Percentiles rank a stretch among this genome's conserved stretches.
Evolutionary conservation across 2,329 filamentous ascomycete genomes (phyloP).

Genomic region (Taxawa tesnikishii): DNA sequence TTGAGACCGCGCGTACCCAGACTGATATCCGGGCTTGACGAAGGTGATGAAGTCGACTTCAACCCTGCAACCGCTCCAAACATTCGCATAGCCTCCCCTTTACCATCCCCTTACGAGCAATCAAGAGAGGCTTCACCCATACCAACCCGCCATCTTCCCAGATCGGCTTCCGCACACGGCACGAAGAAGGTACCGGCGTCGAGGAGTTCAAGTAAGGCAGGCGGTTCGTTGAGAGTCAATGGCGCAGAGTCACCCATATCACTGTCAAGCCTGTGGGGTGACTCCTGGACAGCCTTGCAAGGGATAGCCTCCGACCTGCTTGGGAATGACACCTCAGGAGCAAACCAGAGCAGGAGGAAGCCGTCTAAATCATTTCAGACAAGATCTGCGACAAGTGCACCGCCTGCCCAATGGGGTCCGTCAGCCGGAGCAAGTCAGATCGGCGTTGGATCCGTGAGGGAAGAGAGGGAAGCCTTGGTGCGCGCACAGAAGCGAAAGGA

Average conservation of each 20-base stretch:
- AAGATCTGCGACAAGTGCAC: conserved; percentile 23
- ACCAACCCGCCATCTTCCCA: conserved; percentile 11
- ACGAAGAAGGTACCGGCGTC: not conserved
- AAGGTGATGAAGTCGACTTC: conserved; percentile 24
- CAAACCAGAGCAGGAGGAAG: conserved; percentile 5
- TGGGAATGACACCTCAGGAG: conserved; percentile 21
- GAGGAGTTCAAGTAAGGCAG: not conserved
- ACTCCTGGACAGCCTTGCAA: conserved; percentile 36
- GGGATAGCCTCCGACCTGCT: conserved; percentile 37
- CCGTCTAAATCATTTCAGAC: conserved; percentile 10
- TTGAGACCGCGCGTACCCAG: conserved; percentile 33
- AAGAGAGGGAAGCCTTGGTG: conserved; percentile 33
- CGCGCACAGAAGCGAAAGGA: conserved; percentile 38
- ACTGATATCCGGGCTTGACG: conserved; percentile 35
- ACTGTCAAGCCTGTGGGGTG: conserved; percentile 34
- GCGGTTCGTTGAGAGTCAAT: conserved; percentile 2
- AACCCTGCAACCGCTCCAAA: conserved; percentile 21
- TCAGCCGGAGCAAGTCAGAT: conserved; percentile 22
- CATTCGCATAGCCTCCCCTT: conserved; percentile 18
- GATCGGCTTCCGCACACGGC: conserved; percentile 8
- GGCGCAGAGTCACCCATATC: conserved; percentile 7
- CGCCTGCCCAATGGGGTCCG: conserved; percentile 37
- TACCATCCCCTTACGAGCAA: conserved; percentile 22
- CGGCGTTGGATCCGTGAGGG: conserved; percentile 31
- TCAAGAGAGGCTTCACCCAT: conserved; percentile 24